phyloP scores from a whole-genome alignment of 2,329 filamentous ascomycete species.

The Nemania sp. region DNA sequence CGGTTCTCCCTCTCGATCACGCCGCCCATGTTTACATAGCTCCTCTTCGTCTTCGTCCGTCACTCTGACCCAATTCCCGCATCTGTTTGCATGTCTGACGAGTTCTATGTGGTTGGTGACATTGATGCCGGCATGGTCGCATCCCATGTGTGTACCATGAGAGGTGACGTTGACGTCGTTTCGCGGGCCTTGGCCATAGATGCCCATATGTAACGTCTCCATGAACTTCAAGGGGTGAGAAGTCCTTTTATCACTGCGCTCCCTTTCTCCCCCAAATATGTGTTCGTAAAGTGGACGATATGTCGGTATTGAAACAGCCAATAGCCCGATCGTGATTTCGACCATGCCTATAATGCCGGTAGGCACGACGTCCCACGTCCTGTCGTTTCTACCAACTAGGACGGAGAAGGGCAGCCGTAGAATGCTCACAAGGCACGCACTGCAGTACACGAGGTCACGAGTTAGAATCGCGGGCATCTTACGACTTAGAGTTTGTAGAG shows the following conservation, averaged over 20 bases:
- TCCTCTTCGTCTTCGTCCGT: slow-evolving; percentile 21
- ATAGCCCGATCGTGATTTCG: slow-evolving; percentile 18
- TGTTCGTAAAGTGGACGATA: slow-evolving; percentile 17
- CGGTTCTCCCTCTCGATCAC: neutral
- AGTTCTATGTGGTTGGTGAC: slow-evolving; percentile 27
- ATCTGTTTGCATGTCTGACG: slow-evolving; percentile 17
- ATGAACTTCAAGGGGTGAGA: neutral
- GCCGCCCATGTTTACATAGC: neutral
- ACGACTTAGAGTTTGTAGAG: too few species aligned
- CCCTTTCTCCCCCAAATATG: neutral
- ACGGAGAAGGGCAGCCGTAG: slow-evolving; percentile 19
- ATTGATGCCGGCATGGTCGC: slow-evolving; percentile 12
- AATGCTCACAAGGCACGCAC: slow-evolving; percentile 19
- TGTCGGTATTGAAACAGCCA: slow-evolving; percentile 21
- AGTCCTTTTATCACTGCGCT: neutral
- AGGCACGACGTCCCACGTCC: slow-evolving; percentile 16
- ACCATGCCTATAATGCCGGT: slow-evolving; percentile 11
- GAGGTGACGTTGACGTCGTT: slow-evolving; percentile 21
- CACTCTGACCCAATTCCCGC: slow-evolving; percentile 23
- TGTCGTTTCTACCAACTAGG: slow-evolving; percentile 10
- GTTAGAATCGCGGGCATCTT: too few species aligned
- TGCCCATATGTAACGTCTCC: slow-evolving; percentile 14
- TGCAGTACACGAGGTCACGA: neutral
- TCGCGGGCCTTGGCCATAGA: slow-evolving; percentile 8
- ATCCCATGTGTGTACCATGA: slow-evolving; percentile 10